Base-by-base conservation (phyloP, 345 rosid species). In the Moringa oleifera region DNA sequence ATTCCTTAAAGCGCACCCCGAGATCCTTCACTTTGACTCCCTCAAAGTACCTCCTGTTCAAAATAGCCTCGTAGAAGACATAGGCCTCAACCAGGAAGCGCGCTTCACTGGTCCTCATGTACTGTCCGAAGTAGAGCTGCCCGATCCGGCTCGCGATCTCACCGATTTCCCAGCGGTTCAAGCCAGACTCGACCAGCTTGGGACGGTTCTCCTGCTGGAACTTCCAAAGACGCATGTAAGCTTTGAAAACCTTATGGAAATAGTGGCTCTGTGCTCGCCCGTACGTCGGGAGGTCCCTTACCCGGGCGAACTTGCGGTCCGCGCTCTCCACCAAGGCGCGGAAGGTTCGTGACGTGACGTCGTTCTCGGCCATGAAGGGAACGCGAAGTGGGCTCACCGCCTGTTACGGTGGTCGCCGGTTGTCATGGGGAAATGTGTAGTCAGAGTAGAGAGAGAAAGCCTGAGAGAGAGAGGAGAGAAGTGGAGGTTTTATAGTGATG, bases 131-230 rank as follows among this genome's bases (percentile, higher is more conserved):
- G 78, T 95, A 95, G 25, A 95, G 86, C 87, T 95, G 99, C 24
- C 97, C 97, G 85, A 95, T 95, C 74, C 99, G 93, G 75, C 97
- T 83, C 15, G 99, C 99, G 85, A 94, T 89, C 88, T 94, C 96
- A 25, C 99, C 99, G 61, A 94, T 91, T 74, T 94, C 99, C 96
- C 96, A 94, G 16, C 99, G 89, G 71, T 84, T 82, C 59, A 91
- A 72, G 21, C 99, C 99, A n/a, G 90, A 70, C 6, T 72, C 80
- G 3, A 95, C 84, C 23, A 95, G 92, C 71, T 67, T 75, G 2
- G 83, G 17, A 71, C 99, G 74, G 76, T 91, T 72, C 23, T 79
- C 87, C 53, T 91, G 99, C 86, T 95, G 99, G 79, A 75, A 91
- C 83, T 80, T 95, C 99, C 99, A 95, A 2, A 95, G 79, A 41